phyloP scores from a whole-genome alignment of 2,329 filamentous ascomycete genomes.

The Colletotrichum magnum region DNA sequence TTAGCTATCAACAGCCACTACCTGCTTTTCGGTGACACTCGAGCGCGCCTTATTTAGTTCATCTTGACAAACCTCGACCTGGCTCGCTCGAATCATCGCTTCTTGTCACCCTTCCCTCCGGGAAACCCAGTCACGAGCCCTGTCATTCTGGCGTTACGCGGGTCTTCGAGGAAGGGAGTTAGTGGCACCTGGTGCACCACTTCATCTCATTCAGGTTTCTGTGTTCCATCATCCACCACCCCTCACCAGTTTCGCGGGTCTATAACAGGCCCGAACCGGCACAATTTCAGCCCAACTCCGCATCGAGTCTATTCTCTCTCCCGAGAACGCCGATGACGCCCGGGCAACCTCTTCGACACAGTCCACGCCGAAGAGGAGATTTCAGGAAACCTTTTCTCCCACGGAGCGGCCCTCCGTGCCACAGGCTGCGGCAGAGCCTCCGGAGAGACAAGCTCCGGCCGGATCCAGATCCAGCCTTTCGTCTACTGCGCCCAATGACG shows the following conservation, averaged over 20 bases:
- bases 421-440: constrained; percentile 36
- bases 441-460: constrained; percentile 44
- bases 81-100: constrained; percentile 4
- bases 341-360: constrained; percentile 49
- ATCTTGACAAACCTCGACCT: constrained; percentile 31
- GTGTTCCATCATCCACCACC: constrained; percentile 17
- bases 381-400: constrained; percentile 52
- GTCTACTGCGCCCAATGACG: constrained; percentile 45
- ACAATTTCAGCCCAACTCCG: constrained; percentile 66
- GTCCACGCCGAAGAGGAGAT: constrained; percentile 54
- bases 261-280: constrained; percentile 58
- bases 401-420: constrained; percentile 46
- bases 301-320: constrained; percentile 67
- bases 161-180: constrained; percentile 24
- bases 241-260: constrained; percentile 49
- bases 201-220: constrained; percentile 21
- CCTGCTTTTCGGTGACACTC: constrained; percentile 17
- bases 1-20: constrained; percentile 22
- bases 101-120: constrained; percentile 37
- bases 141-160: constrained; percentile 26
- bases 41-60: constrained; percentile 31
- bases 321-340: constrained; percentile 56
- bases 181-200: constrained; percentile 31
- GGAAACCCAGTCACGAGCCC: constrained; percentile 19
- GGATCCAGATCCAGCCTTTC: constrained; percentile 37